Base-by-base conservation (phyloP, 257 asterid genomes). In the Coffea canephora region DNA sequence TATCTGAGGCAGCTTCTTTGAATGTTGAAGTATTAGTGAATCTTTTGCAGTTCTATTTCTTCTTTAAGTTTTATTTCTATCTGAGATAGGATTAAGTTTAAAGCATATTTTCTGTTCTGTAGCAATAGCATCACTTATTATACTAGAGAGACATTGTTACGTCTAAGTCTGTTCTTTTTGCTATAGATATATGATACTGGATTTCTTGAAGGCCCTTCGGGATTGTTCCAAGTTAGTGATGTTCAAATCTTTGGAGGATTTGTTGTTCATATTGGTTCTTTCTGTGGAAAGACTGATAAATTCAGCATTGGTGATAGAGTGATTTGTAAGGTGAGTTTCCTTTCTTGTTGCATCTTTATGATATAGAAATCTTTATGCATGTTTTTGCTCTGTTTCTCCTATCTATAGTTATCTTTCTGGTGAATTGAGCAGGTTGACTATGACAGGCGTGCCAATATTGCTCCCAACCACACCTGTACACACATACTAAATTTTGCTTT, bases 381-480 rank as follows among this genome's bases (percentile, higher is more conserved):
- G 36, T 57, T 31, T 62, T 78, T 39, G 1, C 21, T 50, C 82
- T 55, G 43, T 25, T 55, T 46, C 16, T 77, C 27, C 49, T 74
- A 10, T 36, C 69, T 54, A 59, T 50, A 49, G 46, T 13, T 54
- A 54, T 50, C 25, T 77, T 43, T 76, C 52, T 78, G 62, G 59
- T 85, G 65, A 74, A 50, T 59, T 87, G 88, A 59, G 81, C 93
- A 95, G 99, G 98, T 96, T 83, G 87, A 96, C 89, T 92, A 92
- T 84, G 93, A 89, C 50, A 89, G 99, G 77, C 89, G 98, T 72
- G 87, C 69, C 23, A 87, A 77, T 86, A 89, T 96, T 86, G 98
- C 99, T 78, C 99, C 99, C 8, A 96, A 96, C 80, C 99, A 96
- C 87, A 96, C 99, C 27, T 94, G 97, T 85, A 96, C 99, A 25